phyloP scores from a whole-genome alignment of 2,329 filamentous ascomycete genomes.

The Xenosphaeropsis pyriputrescens region DNA sequence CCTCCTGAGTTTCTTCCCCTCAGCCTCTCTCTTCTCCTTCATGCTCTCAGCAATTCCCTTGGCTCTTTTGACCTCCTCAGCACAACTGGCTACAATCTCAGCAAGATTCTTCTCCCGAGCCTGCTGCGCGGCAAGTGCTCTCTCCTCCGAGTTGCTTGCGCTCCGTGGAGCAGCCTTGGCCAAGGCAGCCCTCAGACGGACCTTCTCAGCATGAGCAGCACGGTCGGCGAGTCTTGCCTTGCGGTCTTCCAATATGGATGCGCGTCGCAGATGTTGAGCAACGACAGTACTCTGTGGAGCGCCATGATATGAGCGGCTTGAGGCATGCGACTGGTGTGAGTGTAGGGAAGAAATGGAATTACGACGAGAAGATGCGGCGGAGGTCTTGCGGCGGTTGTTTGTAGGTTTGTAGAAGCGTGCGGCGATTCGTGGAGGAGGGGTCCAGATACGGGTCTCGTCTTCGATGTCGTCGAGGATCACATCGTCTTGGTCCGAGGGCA shows the following conservation, averaged over 20 bases:
- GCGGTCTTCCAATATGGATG: slow-evolving; percentile 67
- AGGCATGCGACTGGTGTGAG: slow-evolving; percentile 21
- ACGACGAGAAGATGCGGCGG: slow-evolving; percentile 63
- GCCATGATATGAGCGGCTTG: slow-evolving; percentile 27
- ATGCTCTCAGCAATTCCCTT: slow-evolving; percentile 73
- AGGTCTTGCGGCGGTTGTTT: slow-evolving; percentile 55
- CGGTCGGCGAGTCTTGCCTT: slow-evolving; percentile 68
- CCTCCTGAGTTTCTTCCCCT: slow-evolving; percentile 50
- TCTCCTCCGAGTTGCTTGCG: slow-evolving; percentile 55
- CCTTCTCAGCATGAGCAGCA: slow-evolving; percentile 72
- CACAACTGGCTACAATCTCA: slow-evolving; percentile 68
- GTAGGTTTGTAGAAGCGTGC: slow-evolving; percentile 61
- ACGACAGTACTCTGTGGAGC: slow-evolving; percentile 62
- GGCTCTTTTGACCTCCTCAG: slow-evolving; percentile 69
- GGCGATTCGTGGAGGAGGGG: slow-evolving; percentile 62
- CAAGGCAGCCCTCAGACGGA: slow-evolving; percentile 59
- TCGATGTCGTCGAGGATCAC: slow-evolving; percentile 10
- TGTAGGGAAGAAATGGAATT: slow-evolving; percentile 69
- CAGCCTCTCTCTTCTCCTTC: slow-evolving; percentile 66
- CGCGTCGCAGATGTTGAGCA: slow-evolving; percentile 64
- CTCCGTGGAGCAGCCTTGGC: slow-evolving; percentile 56
- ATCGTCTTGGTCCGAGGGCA: slow-evolving; percentile 2
- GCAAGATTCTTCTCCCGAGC: slow-evolving; percentile 69
- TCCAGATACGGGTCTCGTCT: slow-evolving; percentile 24
- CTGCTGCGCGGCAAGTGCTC: slow-evolving; percentile 62